These are phyloP conservation scores for Trichoderma sp. DNA, from an alignment of 2,329 filamentous ascomycete genomes.

Conservation along the genomic window DNA sequence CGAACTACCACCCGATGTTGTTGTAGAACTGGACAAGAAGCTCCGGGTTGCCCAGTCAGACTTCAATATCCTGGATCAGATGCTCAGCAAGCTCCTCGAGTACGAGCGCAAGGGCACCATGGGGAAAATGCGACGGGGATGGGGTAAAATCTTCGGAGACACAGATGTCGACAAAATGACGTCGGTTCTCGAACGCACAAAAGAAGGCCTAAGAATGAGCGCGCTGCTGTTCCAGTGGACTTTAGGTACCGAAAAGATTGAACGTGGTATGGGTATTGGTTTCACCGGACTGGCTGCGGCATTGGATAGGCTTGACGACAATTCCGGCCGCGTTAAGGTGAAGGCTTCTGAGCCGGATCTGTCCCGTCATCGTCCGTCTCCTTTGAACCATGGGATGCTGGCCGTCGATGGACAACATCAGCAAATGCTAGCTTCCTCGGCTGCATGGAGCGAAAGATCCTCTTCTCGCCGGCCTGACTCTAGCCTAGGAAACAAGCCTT, in stretches of 20 bases:
- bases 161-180: conserved; percentile 61
- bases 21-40: conserved; percentile 62
- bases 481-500: background rate
- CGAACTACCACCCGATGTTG: conserved; percentile 58
- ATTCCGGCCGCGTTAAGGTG: background rate
- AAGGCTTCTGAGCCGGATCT: conserved; percentile 13
- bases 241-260: conserved; percentile 56
- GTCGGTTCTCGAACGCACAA: conserved; percentile 54
- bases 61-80: conserved; percentile 62
- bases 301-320: conserved; percentile 45
- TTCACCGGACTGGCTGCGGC: conserved; percentile 66
- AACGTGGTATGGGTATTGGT: conserved; percentile 62
- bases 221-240: conserved; percentile 65
- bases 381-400: background rate
- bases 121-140: conserved; percentile 58
- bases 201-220: conserved; percentile 62
- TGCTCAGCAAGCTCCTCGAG: conserved; percentile 60
- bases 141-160: conserved; percentile 62
- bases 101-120: conserved; percentile 61
- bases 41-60: conserved; percentile 60
- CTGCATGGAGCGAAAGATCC: conserved; percentile 10
- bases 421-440: background rate
- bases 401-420: background rate
- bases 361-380: background rate
- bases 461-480: conserved; percentile 11